Evolutionary conservation across 2,329 filamentous ascomycete species (phyloP), one percentile per base, ranked within the genome.

Genomic region (Verticillium albo-atrum): DNA sequence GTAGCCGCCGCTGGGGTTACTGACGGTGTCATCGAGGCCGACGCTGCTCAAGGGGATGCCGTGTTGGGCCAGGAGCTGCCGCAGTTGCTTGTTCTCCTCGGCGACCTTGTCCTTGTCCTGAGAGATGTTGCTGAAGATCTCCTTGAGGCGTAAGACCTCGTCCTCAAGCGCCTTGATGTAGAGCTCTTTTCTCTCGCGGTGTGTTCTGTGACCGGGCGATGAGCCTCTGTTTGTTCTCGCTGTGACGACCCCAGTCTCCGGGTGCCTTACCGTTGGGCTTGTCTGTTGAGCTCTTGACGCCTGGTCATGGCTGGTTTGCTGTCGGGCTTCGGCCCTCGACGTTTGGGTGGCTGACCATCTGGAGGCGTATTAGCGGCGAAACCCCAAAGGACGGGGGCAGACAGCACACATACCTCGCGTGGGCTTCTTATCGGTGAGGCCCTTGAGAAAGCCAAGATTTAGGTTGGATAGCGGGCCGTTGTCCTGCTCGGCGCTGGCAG

Each of bases 111-210:
- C 86, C 69, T 92, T 91, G 71, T 96, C 91, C 66, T 89, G 87
- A 6, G 86, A 83, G 20, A 89, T 83, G 56, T 84, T 87, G 68
- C 87, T 87, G 69, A 88, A 94, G n/a, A 89, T 83, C 71, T 97
- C 92, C 72, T 96, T 95, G 51, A 98, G 80, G 55, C 92, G 88
- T 23, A 96, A 81, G 5, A 98, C 90, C 75, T 98, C 92, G 69
- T 94, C 89, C 74, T 99, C 95, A 17, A 98, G 84, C 12, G 90
- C 87, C 74, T 96, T 96, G 79, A 97, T 96, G 73, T 98, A 98
- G 68, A 92, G 84, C 75, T 98, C 95, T 74, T 98, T 98, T 66
- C 95, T 87, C 77, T 98, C 95, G 59, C 95, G 92, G 75, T 99
- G 95, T 20, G 95, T 98, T 71, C 95, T 97, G 56, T n/a, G 37